Conservation (phyloP, 441 rosid species). For the Bruguiera hainesii region DNA sequence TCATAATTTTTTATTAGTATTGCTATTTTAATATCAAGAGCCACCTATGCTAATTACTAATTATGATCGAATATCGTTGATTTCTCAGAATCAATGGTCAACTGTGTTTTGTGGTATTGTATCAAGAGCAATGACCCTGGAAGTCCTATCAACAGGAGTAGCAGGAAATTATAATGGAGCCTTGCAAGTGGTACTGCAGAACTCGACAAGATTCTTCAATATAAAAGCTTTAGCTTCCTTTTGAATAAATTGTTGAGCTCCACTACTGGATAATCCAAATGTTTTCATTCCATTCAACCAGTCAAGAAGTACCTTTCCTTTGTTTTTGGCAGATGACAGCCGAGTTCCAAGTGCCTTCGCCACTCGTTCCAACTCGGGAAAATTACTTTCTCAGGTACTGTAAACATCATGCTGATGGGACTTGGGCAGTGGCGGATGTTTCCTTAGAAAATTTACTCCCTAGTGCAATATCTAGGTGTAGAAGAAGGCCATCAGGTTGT, state of each 20-base stretch:
- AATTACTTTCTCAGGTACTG: conserved; percentile 82
- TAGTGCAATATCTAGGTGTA: conserved; percentile 41
- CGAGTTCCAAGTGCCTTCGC: conserved; percentile 92
- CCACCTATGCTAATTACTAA: background rate
- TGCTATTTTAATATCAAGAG: background rate
- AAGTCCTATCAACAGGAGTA: conserved; percentile 90
- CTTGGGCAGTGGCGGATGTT: conserved; percentile 97
- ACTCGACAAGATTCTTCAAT: background rate
- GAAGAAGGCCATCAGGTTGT: conserved; percentile 96
- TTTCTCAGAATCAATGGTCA: conserved; percentile 75
- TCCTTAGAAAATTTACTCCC: conserved; percentile 69
- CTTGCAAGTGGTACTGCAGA: conserved; percentile 72
- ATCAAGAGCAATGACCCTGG: conserved; percentile 79
- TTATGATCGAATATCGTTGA: background rate
- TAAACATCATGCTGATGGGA: conserved; percentile 76
- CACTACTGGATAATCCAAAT: no score
- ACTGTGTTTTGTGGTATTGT: conserved; percentile 81
- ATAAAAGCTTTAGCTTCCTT: no score
- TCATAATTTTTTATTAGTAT: background rate
- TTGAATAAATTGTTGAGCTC: no score
- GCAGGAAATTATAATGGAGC: conserved; percentile 97
- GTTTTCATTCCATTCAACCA: no score
- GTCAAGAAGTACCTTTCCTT: background rate
- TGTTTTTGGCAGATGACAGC: conserved; percentile 65
- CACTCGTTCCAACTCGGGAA: conserved; percentile 81